Base-by-base conservation (phyloP, 805 yeast species). In the Saturnispora sanitii region DNA sequence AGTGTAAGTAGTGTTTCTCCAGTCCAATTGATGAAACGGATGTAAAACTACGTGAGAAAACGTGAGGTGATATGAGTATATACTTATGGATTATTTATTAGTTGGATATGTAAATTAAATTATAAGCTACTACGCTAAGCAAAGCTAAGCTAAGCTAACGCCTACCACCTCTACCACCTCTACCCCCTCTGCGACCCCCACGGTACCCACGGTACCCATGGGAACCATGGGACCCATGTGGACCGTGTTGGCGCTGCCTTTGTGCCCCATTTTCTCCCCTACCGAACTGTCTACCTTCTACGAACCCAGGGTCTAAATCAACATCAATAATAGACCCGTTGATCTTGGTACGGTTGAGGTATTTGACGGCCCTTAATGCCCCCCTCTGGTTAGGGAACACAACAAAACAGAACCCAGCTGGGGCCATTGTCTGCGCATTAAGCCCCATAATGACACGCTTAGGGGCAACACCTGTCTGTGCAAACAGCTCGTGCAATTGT, bases 341-440 rank as follows among this genome's bases (percentile, higher is more conserved):
- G 39, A 92, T 71, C 52, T 79, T 79, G 0, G 95, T 86, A 41
- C 77, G 80, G 50, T 84, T 79, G 37, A 92, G 64, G 54, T 77
- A 90, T 57, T 86, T 83, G 56, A 90, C 75, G 2, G 96, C 83
- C 48, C 82, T 77, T 40, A 87, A 65, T 2, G 96, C 86, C 37
- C 84, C 87, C 37, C 70, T 69, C 33, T 79, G 78, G 22, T 66
- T 59, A 40, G 71, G 72, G 58, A 79, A 92, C 35, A 86, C 81
- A 30, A 92, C 87, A 57, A 92, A 92, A 57, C 96, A 88, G 60
- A 92, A 90, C 15, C 98, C 97, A 57, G 97, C 88, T 2, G 98
- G 98, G 1, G 96, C 88, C 53, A 80, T 77, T 49, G 83, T 82
- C 57, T 80, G 79, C 49, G 96, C 71, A 58, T 92, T 96, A 28